Evolutionary conservation across 2,329 filamentous ascomycete species (phyloP).

Genomic region (Chaetomiaceae sp.): DNA sequence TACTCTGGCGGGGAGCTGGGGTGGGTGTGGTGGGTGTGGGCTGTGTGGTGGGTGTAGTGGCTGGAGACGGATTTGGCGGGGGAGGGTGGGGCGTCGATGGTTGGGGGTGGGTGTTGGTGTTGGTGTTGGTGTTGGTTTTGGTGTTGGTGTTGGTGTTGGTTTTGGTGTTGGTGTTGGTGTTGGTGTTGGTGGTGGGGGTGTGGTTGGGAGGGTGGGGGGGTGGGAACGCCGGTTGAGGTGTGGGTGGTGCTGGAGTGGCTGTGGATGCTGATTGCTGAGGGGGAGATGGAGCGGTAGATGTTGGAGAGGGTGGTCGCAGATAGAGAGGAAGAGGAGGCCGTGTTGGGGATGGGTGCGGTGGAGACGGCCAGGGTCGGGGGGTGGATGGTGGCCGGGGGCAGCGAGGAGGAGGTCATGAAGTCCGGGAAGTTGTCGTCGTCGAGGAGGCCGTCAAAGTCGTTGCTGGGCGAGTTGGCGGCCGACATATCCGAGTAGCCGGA

Average conservation of each 20-base stretch:
- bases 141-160: conserved; percentile 3
- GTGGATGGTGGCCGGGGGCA: conserved; percentile 32
- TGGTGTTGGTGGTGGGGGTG: conserved; percentile 6
- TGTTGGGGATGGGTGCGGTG: conserved; percentile 37
- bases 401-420: conserved; percentile 27
- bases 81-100: conserved; percentile 37
- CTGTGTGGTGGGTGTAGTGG: conserved; percentile 39
- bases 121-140: conserved; percentile 16
- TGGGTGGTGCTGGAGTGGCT: conserved; percentile 44
- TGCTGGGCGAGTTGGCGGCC: conserved; percentile 47
- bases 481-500: conserved; percentile 56
- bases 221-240: background rate
- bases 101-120: conserved; percentile 28
- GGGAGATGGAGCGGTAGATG: conserved; percentile 35
- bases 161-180: conserved; percentile 13
- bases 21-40: conserved; percentile 6
- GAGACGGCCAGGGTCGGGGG: conserved; percentile 36
- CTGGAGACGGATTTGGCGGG: conserved; percentile 48
- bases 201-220: conserved; percentile 6
- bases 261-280: conserved; percentile 42
- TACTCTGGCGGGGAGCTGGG: conserved; percentile 50
- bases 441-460: conserved; percentile 38
- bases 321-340: conserved; percentile 21
- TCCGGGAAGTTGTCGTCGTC: conserved; percentile 23
- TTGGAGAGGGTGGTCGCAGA: conserved; percentile 26